Base-by-base conservation (phyloP, 208 protist species). In the Phytomonas francai region DNA sequence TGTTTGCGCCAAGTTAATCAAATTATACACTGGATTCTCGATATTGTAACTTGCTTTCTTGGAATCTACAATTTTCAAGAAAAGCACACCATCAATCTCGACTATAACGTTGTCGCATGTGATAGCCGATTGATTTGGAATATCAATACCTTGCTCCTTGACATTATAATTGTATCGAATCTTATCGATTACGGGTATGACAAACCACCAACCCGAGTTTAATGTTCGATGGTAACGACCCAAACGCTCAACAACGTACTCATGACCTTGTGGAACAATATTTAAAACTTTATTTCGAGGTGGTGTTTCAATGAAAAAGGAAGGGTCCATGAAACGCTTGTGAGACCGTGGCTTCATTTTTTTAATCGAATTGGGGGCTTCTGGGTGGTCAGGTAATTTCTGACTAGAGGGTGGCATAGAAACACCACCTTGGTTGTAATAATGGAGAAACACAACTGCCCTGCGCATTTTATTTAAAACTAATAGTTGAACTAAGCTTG, bases 41-140 rank as follows among this genome's bases (percentile, higher is more conserved):
- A 99, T 96, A 70, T 97, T 95, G 81, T 97, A 95, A 60, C 85
- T 91, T 22, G 91, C 96, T 65, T 93, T 96, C 29, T 86, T 62
- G 12, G 96, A 85, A 63, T 98, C 89, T 27, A 92, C 84, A 65
- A 98, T 93, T 34, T 84, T 76, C 0, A 97, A 68, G 74, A 97
- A 98, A 4, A 98, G 83, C 0, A 98, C 92, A 59, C 97, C 96
- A 60, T 98, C 97, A 59, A 98, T 97, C 19, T 97, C 80, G 0
- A 98, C 92, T 72, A 95, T 97, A 34, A 98, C 97, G 77, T 98
- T 98, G 74, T 98, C 97, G 19, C 73, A 80, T 2, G 97, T 98
- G 61, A 98, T 97, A 19, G 97, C 97, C 0, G 85, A 93, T 69
- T 98, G 93, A 59, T 95, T 91, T 0, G 90, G 94, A 36, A 97